Conservation (phyloP, 345 rosid genomes). For the Turnera subulata region DNA sequence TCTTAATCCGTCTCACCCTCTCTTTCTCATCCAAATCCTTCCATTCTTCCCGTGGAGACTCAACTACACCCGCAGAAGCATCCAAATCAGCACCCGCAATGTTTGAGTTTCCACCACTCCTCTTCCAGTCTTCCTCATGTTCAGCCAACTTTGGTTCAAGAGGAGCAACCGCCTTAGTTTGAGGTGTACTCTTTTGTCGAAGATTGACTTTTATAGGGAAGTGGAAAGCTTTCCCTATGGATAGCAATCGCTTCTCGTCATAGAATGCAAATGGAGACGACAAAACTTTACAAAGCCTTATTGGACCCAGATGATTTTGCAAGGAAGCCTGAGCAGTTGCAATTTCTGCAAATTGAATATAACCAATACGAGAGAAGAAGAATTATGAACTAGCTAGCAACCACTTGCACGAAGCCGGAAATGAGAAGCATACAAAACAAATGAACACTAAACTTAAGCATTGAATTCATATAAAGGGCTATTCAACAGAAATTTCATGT, state of each 20-base stretch:
- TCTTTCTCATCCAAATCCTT: constrained; percentile 58
- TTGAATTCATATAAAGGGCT: too few relatives aligned
- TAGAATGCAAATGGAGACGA: constrained; percentile 32
- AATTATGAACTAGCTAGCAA: neutral
- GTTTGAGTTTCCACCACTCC: too few relatives aligned
- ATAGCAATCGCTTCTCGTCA: constrained; percentile 26
- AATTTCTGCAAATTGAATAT: constrained; percentile 45
- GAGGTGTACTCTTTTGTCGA: constrained; percentile 23
- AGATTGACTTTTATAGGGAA: constrained; percentile 31
- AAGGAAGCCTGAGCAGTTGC: constrained; percentile 63
- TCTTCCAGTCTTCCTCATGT: too few relatives aligned
- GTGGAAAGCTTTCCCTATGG: constrained; percentile 35
- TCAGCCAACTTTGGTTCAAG: constrained; percentile 22
- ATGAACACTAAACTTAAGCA: neutral
- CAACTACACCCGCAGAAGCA: constrained; percentile 12
- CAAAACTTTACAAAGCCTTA: constrained; percentile 44
- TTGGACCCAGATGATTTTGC: constrained; percentile 54
- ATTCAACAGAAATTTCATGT: neutral
- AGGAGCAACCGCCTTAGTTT: constrained; percentile 42
- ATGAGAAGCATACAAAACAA: neutral
- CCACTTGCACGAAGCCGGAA: neutral
- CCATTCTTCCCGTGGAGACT: constrained; percentile 26
- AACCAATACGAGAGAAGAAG: constrained; percentile 4
- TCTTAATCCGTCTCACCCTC: constrained; percentile 67
- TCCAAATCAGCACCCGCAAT: constrained; percentile 29